Evolutionary conservation across 192 early-diverging fungal species (phyloP), one percentile per base, ranked within the genome.

Genomic region (Coemansia aciculifera): DNA sequence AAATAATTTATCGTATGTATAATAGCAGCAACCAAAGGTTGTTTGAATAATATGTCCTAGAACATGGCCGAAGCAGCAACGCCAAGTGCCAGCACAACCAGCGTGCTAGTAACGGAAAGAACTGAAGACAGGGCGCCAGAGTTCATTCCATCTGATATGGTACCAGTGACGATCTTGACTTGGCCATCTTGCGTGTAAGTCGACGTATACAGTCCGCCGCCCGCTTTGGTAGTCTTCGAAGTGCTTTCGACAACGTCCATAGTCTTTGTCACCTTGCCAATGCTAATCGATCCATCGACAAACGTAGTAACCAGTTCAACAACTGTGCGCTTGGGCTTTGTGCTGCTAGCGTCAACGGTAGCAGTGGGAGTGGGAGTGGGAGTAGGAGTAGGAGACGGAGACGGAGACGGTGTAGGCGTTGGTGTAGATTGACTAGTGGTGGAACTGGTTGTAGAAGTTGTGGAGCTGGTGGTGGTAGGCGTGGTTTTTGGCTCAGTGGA

Each of bases 161-260:
- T 78, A 23, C 67, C 64, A 11, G 67, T 79, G 3, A 79, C 62
- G 0, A 71, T 61, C 21, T 69, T 68, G n/a, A 62, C 36, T 21
- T 79, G 68, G 17, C 72, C 72, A 44, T 71, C 77, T 19, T 66
- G 36, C 1, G 60, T 71, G 49, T 60, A 37, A 0, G 77, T 79
- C 23, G 77, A 79, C 19, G 77, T 79, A 27, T 48, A 67, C 11
- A 63, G 24, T 0, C 49, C 46, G 10, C 36, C 46, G 15, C 54
- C 54, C 17, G 27, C 1, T 32, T 57, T 57, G 15, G 54, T 7
- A 57, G 54, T 32, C 13, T 29, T 13, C 11, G 54, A 17, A 3
- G 54, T 34, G 54, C 54, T 57, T 29, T 54, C 24, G 31, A 0
- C 62, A 6, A 57, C 62, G 29, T 59, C 65, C 3, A 19, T 19